Evolutionary conservation across 2,329 filamentous ascomycete genomes (phyloP).

Genomic region (Lasiodiplodia gonubiensis): DNA sequence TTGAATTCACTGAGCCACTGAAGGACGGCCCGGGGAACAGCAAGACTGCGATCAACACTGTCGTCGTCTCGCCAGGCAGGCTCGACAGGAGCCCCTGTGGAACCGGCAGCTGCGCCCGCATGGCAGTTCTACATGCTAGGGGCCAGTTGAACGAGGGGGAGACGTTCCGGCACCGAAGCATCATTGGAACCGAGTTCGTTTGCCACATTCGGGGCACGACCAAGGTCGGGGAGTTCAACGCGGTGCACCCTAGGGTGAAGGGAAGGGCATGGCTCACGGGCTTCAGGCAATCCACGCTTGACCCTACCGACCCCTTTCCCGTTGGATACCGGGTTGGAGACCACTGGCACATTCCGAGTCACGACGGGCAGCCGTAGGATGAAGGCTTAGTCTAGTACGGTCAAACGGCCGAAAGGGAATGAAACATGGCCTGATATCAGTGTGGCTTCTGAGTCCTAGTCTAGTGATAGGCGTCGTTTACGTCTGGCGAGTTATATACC

Average conservation of each 20-base stretch:
- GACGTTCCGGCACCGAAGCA: constrained; percentile 48
- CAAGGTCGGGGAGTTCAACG: constrained; percentile 48
- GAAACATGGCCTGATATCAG: no score
- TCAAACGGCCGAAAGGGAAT: no score
- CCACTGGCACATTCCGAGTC: constrained; percentile 31
- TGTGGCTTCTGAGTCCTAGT: no score
- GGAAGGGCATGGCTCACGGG: constrained; percentile 56
- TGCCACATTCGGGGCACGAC: constrained; percentile 47
- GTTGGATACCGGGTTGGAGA: constrained; percentile 49
- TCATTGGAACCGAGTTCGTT: constrained; percentile 53
- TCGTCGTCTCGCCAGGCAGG: constrained; percentile 54
- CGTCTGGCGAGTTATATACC: no score
- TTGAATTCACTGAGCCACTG: constrained; percentile 49
- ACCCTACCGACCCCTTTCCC: constrained; percentile 54
- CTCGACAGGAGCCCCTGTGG: constrained; percentile 56
- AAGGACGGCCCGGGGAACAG: constrained; percentile 29
- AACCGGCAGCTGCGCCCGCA: constrained; percentile 52
- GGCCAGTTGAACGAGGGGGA: constrained; percentile 48
- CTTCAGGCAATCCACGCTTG: constrained; percentile 52
- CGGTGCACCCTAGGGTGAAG: constrained; percentile 50
- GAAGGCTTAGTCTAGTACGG: neutral
- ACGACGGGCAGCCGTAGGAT: neutral
- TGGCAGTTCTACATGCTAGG: constrained; percentile 52
- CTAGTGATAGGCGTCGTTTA: no score
- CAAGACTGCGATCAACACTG: constrained; percentile 47